phyloP scores from a whole-genome alignment of 2,329 filamentous ascomycete genomes.

The Xylariaceae sp. region DNA sequence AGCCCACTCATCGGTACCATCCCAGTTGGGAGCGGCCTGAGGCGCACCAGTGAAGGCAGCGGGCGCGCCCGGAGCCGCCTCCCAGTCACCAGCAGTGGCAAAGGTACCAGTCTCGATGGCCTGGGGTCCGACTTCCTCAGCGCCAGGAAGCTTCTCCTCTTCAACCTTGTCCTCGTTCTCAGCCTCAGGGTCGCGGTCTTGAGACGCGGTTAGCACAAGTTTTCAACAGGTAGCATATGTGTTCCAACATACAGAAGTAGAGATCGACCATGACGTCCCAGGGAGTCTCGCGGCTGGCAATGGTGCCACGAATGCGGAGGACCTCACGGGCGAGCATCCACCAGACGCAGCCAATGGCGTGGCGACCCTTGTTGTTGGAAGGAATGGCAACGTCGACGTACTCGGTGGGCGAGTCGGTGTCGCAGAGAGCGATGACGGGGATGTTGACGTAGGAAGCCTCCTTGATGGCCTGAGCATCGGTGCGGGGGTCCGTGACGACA shows the following conservation, averaged over 20 bases:
- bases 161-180: constrained; percentile 98
- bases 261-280: constrained; percentile 99
- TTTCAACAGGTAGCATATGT: not conserved
- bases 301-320: constrained; percentile 94
- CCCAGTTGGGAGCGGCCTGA: constrained; percentile 45
- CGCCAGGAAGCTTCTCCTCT: constrained; percentile 83
- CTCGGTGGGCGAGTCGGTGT: constrained; percentile 98
- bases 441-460: constrained; percentile 99
- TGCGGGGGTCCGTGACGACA: constrained; percentile 98
- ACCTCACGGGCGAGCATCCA: constrained; percentile 99
- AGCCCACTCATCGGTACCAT: constrained; percentile 55
- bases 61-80: constrained; percentile 65
- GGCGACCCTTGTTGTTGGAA: constrained; percentile 99
- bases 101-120: constrained; percentile 70
- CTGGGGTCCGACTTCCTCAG: constrained; percentile 74
- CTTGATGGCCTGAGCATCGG: constrained; percentile 99
- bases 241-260: constrained; percentile 77
- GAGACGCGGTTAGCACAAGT: constrained; percentile 10
- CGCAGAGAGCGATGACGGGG: constrained; percentile 96
- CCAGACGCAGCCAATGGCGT: constrained; percentile 97
- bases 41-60: constrained; percentile 55
- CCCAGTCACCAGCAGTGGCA: constrained; percentile 67
- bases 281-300: constrained; percentile 89
- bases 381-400: constrained; percentile 99
- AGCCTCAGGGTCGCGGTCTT: constrained; percentile 95